Percentiles rank a stretch among this genome's conserved stretches.
These are phyloP conservation scores for Paracorniculantispora psalliotae DNA, from an alignment of 2,329 filamentous ascomycete species.

Conservation along the genomic window DNA sequence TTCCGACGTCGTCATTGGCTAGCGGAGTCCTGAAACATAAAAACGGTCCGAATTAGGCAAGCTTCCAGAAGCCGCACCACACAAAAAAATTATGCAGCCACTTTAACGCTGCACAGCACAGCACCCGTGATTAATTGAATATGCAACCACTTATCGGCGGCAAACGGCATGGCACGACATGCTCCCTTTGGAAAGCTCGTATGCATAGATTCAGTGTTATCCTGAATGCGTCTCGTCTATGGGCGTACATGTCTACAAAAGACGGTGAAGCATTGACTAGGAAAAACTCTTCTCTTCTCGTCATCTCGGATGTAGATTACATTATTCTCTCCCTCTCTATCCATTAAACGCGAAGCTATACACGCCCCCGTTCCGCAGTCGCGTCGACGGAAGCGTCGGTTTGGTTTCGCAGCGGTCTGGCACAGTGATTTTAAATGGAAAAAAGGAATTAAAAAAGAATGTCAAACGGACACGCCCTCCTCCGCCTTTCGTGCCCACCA, in stretches of 20 bases:
- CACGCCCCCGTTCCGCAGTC: background rate
- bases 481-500: background rate
- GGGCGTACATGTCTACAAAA: too few species aligned
- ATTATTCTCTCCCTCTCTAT: background rate
- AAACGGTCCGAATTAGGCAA: background rate
- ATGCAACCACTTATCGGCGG: conserved; percentile 3
- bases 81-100: conserved; percentile 13
- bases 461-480: conserved; percentile 4
- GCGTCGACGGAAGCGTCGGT: background rate
- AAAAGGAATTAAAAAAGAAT: background rate
- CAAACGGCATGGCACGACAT: conserved; percentile 1
- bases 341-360: background rate
- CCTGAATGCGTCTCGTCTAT: too few species aligned
- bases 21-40: background rate
- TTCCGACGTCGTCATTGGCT: background rate
- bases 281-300: background rate
- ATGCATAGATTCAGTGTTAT: too few species aligned
- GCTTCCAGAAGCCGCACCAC: conserved; percentile 11
- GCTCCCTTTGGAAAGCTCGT: background rate
- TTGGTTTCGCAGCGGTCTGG: background rate
- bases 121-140: background rate
- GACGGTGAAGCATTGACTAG: background rate
- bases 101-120: conserved; percentile 4
- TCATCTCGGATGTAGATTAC: background rate
- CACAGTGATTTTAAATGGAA: background rate